Evolutionary conservation across 345 rosid genomes (phyloP).

Genomic region (Syzygium grande): DNA sequence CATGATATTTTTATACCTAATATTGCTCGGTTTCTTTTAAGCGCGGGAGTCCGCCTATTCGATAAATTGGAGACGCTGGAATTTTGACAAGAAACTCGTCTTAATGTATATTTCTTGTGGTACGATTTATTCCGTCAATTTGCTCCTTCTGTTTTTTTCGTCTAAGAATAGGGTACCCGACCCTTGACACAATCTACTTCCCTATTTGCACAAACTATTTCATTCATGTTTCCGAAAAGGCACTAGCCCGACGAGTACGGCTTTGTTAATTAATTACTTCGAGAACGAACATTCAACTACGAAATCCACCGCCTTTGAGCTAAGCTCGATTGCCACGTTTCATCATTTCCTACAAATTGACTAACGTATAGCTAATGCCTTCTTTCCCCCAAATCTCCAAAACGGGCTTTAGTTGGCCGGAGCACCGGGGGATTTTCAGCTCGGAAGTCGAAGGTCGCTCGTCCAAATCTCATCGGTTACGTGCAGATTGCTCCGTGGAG

Average conservation of each 20-base stretch:
- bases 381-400: neutral
- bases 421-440: neutral
- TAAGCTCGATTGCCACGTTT: neutral
- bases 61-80: no score
- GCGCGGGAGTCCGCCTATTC: no score
- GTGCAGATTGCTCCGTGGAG: neutral
- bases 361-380: neutral
- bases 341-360: neutral
- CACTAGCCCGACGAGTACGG: fast-evolving
- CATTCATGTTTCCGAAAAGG: neutral
- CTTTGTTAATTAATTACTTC: neutral
- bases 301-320: no score
- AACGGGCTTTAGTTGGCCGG: fast-evolving
- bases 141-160: neutral
- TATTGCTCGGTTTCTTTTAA: no score
- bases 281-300: neutral
- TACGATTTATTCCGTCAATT: neutral
- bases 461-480: neutral
- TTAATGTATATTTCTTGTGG: neutral
- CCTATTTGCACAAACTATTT: neutral
- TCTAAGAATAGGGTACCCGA: neutral
- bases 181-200: neutral
- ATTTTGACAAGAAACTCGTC: neutral
- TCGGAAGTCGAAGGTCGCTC: neutral
- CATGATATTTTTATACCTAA: neutral